These are phyloP conservation scores for Leishmania arabica DNA, from an alignment of 208 protist species.

Conservation along the genomic window DNA sequence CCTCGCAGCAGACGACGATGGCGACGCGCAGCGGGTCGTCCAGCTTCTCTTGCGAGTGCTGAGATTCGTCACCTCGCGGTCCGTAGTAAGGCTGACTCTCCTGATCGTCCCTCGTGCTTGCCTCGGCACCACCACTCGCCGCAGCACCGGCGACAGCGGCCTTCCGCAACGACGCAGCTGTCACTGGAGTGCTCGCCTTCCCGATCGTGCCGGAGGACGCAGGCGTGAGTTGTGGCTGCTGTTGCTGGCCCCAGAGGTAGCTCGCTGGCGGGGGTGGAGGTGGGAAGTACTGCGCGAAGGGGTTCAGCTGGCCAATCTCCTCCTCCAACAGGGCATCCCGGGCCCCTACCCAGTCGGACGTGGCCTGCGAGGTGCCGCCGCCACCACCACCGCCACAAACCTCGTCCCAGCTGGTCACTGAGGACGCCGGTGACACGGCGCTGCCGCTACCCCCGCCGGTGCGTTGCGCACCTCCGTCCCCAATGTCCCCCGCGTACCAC, in stretches of 20 bases:
- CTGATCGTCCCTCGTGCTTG: neutral
- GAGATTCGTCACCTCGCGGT: conserved; percentile 23
- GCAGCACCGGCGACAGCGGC: neutral
- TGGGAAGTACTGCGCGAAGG: conserved; percentile 58
- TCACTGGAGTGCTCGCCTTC: neutral
- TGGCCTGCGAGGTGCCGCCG: conserved; percentile 31
- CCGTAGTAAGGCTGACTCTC: conserved; percentile 9
- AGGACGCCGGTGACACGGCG: conserved; percentile 5
- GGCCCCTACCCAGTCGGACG: conserved; percentile 40
- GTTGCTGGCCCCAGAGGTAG: conserved; percentile 26
- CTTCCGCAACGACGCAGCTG: conserved; percentile 20
- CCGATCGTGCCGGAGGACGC: conserved; percentile 1
- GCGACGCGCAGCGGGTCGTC: conserved; percentile 61
- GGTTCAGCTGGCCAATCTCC: conserved; percentile 70
- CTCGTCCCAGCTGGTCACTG: conserved; percentile 30
- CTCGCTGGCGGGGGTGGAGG: conserved; percentile 43
- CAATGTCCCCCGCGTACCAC: conserved; percentile 11
- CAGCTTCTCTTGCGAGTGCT: conserved; percentile 37
- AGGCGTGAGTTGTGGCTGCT: neutral
- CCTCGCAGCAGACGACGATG: conserved; percentile 57
- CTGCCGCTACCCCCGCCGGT: conserved; percentile 9
- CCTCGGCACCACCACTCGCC: conserved; percentile 3
- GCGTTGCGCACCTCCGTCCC: neutral
- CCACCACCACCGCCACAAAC: conserved; percentile 4
- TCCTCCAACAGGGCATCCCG: conserved; percentile 58